Base-by-base conservation (phyloP, 805 yeast species). In the Metschnikowia amazonensis region DNA sequence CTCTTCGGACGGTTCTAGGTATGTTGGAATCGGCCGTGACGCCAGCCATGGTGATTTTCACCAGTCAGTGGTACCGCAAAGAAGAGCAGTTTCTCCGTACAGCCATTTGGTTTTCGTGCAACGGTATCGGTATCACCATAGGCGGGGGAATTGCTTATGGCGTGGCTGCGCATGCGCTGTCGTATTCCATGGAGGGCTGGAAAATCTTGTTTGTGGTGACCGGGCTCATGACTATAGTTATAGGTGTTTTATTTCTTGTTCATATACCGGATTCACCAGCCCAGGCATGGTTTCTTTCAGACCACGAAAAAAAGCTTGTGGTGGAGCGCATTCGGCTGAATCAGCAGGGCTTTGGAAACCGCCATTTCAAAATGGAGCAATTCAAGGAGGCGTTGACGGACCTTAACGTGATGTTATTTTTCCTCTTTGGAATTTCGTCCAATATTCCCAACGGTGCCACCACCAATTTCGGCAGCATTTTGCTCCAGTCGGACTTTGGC, bases 281-380 rank as follows among this genome's bases (percentile, higher is more conserved):
- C 4, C 55, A 58, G 36, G 73, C 76, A 3, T 65, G 65, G 62
- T 79, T 77, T 49, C 61, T 77, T 38, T 66, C 60, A 13, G 73
- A 71, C 21, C 61, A 61, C 45, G 85, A 78, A 56, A 73, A 66
- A 41, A 39, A 57, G 33, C 36, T 52, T 10, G 61, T 75, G 35
- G 77, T 79, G 30, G 77, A 72, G 60, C 72, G 82, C 52, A 78
- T 77, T 50, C 75, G 81, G 52, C 55, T 52, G 17, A 80, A 76
- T 62, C 77, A 74, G 53, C 82, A 75, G 51, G 87, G 86, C 39
- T 75, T 76, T 57, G 83, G 84, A 46, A 77, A 73, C 52, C 73
- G 65, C 52, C 63, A 68, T 36, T 78, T 81, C 72, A 80, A 80
- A 56, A 65, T 64, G 69, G 60, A 70, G 43, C 87, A 83, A 59